Conservation (phyloP, 257 asterid genomes). For the Nicotiana undulata region DNA sequence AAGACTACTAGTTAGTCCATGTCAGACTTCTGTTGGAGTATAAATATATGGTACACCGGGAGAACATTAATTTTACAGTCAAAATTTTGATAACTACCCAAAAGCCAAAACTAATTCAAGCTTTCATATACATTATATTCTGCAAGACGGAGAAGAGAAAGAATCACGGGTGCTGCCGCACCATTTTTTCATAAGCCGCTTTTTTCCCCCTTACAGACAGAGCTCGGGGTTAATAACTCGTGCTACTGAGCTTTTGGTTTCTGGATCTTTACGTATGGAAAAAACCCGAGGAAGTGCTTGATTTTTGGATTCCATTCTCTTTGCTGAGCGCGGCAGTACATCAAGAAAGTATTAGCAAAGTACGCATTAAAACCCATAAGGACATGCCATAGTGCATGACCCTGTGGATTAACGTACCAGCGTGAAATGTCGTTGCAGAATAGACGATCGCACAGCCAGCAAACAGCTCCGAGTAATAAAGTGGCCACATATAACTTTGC, state of each 20-base stretch:
- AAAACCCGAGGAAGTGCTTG: conserved; percentile 40
- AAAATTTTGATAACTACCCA: background rate
- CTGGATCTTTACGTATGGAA: conserved; percentile 73
- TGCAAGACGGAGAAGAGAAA: background rate
- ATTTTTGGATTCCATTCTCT: conserved; percentile 79
- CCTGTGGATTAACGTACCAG: conserved; percentile 76
- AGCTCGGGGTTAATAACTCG: background rate
- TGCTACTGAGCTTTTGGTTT: conserved; percentile 71
- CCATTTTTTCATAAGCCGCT: conserved; percentile 12
- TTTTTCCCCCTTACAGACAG: background rate
- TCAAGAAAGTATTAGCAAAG: conserved; percentile 73
- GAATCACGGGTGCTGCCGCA: background rate
- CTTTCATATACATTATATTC: conserved; percentile 1
- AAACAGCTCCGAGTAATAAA: conserved; percentile 39
- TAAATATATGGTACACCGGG: background rate
- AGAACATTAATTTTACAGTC: background rate
- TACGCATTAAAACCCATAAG: conserved; percentile 86
- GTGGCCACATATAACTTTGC: conserved; percentile 68
- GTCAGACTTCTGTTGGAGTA: background rate
- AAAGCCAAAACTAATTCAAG: background rate
- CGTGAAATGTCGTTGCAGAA: conserved; percentile 45
- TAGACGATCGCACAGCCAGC: conserved; percentile 73
- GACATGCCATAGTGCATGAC: conserved; percentile 89
- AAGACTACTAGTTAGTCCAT: background rate
- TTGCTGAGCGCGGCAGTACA: conserved; percentile 95